A percentile compares a stretch with the other conserved stretches of the same genome.
These are phyloP conservation scores for Picea abies DNA, from an alignment of 83 land plant species.

Conservation along the genomic window DNA sequence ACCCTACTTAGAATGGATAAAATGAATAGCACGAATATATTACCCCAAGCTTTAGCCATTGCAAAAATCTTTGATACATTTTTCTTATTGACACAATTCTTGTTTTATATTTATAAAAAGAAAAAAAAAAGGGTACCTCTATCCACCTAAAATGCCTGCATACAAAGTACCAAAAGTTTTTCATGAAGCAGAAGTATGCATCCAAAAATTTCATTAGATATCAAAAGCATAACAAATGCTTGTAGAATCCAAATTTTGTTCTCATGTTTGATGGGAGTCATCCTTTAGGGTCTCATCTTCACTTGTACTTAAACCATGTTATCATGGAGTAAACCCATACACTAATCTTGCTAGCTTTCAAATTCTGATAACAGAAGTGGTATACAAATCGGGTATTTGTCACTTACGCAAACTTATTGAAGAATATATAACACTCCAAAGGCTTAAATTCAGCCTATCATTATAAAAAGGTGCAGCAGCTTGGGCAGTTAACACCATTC, in stretches of 20 bases:
- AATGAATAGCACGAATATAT: no score
- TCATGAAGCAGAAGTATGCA: neutral
- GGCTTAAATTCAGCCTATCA: neutral
- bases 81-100: no score
- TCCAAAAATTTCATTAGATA: neutral
- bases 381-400: neutral
- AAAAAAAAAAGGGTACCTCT: neutral
- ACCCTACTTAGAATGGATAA: no score
- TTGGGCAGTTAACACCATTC: neutral
- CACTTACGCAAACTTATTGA: neutral
- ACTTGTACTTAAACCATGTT: neutral
- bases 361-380: neutral
- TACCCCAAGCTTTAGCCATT: no score
- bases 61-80: no score
- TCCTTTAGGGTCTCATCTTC: neutral
- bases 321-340: no score
- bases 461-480: neutral
- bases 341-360: no score
- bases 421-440: neutral
- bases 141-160: neutral
- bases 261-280: neutral
- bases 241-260: neutral
- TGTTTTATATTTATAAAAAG: no score
- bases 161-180: neutral
- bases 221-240: neutral